Evolutionary conservation across 306 rosid species (phyloP).

Genomic region (Vigna unguiculata): DNA sequence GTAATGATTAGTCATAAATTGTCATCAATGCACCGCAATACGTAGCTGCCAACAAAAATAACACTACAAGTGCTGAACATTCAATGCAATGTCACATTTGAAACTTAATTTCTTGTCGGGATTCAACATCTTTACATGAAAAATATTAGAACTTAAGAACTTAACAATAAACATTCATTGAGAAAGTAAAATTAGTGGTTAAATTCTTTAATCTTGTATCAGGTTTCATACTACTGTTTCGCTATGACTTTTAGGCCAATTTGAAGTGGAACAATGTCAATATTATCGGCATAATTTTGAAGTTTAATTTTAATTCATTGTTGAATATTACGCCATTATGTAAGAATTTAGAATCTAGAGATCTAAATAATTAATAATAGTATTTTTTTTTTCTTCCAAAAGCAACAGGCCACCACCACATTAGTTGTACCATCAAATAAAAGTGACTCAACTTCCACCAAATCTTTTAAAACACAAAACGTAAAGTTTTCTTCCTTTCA

Average conservation of each 20-base stretch:
- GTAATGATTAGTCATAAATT: not conserved
- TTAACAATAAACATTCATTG: not conserved
- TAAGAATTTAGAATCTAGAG: not conserved
- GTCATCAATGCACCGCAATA: not conserved
- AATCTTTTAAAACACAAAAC: not conserved
- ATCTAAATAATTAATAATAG: no score
- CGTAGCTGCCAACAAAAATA: not conserved
- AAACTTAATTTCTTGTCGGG: slow-evolving; percentile 12
- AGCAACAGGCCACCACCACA: not conserved
- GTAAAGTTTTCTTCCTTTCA: slow-evolving; percentile 24
- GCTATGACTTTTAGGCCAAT: not conserved
- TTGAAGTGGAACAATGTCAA: not conserved
- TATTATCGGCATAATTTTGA: not conserved
- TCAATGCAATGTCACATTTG: not conserved
- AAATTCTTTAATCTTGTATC: no score
- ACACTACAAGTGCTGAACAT: not conserved
- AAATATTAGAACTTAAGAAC: not conserved
- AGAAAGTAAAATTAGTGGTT: no score
- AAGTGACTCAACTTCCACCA: slow-evolving; percentile 40
- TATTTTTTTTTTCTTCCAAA: not conserved
- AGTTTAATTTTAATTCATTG: not conserved
- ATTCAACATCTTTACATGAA: not conserved
- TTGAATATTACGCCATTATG: not conserved
- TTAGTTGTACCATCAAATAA: slow-evolving; percentile 14
- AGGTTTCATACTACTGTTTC: not conserved